These are phyloP conservation scores for Emmonsia crescens DNA, from an alignment of 2,329 filamentous ascomycete species.

Conservation along the genomic window DNA sequence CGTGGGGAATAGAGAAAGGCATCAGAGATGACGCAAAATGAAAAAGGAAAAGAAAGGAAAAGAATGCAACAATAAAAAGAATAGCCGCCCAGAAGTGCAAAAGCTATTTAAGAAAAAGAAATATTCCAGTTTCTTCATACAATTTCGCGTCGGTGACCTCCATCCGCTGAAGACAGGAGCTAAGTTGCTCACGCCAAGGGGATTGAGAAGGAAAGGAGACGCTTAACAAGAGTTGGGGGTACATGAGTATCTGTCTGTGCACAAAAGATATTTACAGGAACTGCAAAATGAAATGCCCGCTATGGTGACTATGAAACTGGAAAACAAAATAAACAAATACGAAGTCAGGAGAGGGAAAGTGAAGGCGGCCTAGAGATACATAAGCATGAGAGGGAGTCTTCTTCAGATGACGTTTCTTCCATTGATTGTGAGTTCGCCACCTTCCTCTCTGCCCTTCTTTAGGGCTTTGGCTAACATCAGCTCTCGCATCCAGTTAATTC, in stretches of 20 bases:
- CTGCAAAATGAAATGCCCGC: background rate
- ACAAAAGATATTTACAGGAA: constrained; percentile 2
- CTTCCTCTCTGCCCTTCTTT: constrained; percentile 21
- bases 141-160: background rate
- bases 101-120: background rate
- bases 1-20: background rate
- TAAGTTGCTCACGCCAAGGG: background rate
- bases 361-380: background rate
- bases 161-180: background rate
- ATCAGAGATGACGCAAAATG: background rate
- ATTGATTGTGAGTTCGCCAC: constrained; percentile 21
- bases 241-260: background rate
- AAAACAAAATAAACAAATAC: background rate
- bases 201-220: background rate
- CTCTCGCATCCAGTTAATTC: constrained; percentile 71
- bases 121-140: background rate
- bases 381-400: background rate
- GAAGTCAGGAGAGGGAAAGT: background rate
- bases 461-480: constrained; percentile 37
- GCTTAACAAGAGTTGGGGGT: background rate
- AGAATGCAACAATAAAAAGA: background rate
- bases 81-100: background rate
- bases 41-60: background rate
- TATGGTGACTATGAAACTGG: background rate
- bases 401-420: constrained; percentile 20